Base-by-base conservation (phyloP, 768 basidiomycete species). In the Tricholoma flavovirens region DNA sequence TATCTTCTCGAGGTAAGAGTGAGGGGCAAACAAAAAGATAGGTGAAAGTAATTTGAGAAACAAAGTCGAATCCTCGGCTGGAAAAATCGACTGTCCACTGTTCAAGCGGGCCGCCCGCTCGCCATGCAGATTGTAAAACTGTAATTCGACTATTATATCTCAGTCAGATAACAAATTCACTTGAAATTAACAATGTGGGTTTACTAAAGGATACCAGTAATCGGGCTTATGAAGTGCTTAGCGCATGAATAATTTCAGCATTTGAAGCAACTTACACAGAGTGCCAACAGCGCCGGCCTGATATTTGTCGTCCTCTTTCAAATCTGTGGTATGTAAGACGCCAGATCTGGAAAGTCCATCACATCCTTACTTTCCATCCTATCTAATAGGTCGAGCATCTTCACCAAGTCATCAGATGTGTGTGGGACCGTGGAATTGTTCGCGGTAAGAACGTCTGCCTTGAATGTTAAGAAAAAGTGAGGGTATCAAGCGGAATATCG, bases 91-190 rank as follows among this genome's bases (percentile, higher is more conserved):
- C 15, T 55, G 54, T 15, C 46, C 54, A 11, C 46, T 29, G 22
- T 45, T 33, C 12, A 55, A 48, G 21, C 54, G 54, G 9, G 45
- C 54, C 12, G 42, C 54, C n/a, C 40, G 42, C 17, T 55, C 45
- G 5, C 54, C 54, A 7, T 55, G 19, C 6, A 55, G n/a, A 49
- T 55, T 55, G 7, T 33, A 11, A 19, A 55, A 55, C 11, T 35
- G 29, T n/a, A 48, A 46, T n/a, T 55, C 54, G 2, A 15, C 54
- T 55, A 29, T 11, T 32, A 4, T 24, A 4, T 24, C 26, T 29
- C 5, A 30, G 24, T 48, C 8, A 30, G 29, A 48, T 12, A 9
- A 48, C 24, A 29, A 29, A 3, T n/a, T 15, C 6, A 4, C 21
- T 10, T 29, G 26, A 29, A 17, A 35, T 8, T 14, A 7, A 45